These are phyloP conservation scores for Diaporthe citriasiana DNA, from an alignment of 2,329 filamentous ascomycete species.

Conservation along the genomic window DNA sequence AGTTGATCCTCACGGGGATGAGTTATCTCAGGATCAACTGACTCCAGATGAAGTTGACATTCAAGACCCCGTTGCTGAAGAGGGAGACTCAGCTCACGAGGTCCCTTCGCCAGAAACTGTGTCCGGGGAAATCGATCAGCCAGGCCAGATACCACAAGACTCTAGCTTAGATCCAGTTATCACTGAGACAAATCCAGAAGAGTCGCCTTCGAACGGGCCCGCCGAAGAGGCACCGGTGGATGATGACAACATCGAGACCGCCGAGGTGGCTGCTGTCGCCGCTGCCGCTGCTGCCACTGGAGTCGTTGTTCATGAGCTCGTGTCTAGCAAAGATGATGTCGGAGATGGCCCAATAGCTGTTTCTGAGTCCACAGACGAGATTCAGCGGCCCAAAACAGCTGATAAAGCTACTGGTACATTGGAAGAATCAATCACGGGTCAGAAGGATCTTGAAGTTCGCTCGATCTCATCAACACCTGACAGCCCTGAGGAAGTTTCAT, in stretches of 20 bases:
- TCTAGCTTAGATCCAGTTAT: not conserved
- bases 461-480: constrained; percentile 18
- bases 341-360: not conserved
- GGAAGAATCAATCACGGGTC: constrained; percentile 5
- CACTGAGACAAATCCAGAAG: not conserved
- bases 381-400: constrained; percentile 13
- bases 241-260: not conserved
- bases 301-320: constrained; percentile 18
- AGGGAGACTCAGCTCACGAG: not conserved
- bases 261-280: constrained; percentile 7
- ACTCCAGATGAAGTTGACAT: not conserved
- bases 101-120: not conserved
- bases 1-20: not conserved
- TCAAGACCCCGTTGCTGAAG: not conserved
- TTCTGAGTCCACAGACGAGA: not conserved
- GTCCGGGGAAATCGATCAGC: not conserved
- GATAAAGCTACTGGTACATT: constrained; percentile 17
- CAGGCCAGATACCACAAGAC: not conserved
- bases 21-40: not conserved
- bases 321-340: not conserved
- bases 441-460: not conserved
- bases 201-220: not conserved
- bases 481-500: constrained; percentile 20
- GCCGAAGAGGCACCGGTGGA: not conserved
- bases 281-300: constrained; percentile 27